Evolutionary conservation across 768 basidiomycete species (phyloP), one percentile per base, ranked within the genome.

Genomic region (Hypsizygus marmoreus): DNA sequence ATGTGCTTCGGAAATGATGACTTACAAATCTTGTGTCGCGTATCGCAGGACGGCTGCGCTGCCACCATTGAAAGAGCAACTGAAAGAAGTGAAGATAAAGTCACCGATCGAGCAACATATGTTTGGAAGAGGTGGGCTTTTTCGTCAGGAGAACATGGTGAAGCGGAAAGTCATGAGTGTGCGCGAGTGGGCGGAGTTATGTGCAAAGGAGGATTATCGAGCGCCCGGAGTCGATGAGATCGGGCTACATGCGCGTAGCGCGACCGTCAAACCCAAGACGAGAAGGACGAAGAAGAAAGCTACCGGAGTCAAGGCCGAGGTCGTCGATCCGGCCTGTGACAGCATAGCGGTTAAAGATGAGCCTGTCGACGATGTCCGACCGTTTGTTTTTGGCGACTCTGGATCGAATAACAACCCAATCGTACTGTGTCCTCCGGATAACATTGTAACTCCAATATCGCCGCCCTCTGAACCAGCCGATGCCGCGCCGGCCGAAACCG

Each of bases 51-150:
- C 77, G 20, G 79, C 82, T 40, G 66, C 84, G 2, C 69, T 97
- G 16, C 92, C 93, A 6, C 63, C 84, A 4, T 69, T 95, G 37
- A 77, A 77, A 14, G 72, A 79, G n/a, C 84, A 90, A 49, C 76
- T 99, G 16, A 73, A 75, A 9, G 57, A 74, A 4, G 81, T 97
- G 49, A 87, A 86, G 63, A 87, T 99, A 49, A 84, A 82, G 68
- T 80, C 81, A 12, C 94, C 97, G 2, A 98, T 98, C 56, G 92
- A 94, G 62, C 95, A 98, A 63, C 83, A 86, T 62, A 92, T 97
- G 85, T 69, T 85, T 30, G 95, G 95, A 7, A 77, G 80, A 43
- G 82, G 81, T 4, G 95, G 95, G 2, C 75, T 95, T 5, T 98
- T 92, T 64, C 82, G 91, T 16, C 86, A 91, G 55, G 82, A 91